Base-by-base conservation (phyloP, 352 stramenopile genomes). In the Phytopythium sindhum region DNA sequence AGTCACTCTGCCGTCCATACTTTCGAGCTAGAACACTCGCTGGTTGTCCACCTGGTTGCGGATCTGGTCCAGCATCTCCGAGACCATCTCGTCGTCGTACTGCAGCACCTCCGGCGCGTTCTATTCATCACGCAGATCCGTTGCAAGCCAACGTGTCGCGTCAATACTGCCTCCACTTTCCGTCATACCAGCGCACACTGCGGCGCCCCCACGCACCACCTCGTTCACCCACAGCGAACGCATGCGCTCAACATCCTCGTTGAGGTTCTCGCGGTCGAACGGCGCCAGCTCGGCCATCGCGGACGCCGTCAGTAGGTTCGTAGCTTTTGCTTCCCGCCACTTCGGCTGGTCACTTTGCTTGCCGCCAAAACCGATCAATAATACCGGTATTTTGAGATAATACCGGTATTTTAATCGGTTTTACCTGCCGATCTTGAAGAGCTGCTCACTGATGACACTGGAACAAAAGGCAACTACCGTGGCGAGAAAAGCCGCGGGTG, bases 1-100 rank as follows among this genome's bases (percentile, higher is more conserved):
- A 31, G 28, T 57, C 8, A 61, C 9, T 52, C 14, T 26, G 29
- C 26, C 4, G 24, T n/a, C 19, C 28, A 52, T 58, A 24, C 4
- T 4, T 45, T 0, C 47, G 12, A 26, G 14, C 19, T 33, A 8
- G 7, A 24, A 17, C 33, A 33, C 59, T n/a, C 24, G 15, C 15
- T 37, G 6, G 4, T 10, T 45, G 14, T 29, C 11, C n/a, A 89
- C 81, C 70, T 90, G 86, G 65, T 95, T 95, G 31, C 77, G 72
- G 61, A 93, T 81, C 70, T 95, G 86, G 47, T 93, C 84, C 9
- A 93, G 68, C 83, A 95, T 93, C 61, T 91, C 86, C 6, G 72
- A 67, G 48, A 95, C 79, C 66, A 93, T 89, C 28, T 93, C 84
- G 2, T 90, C 80, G 60, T 89, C 71, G 60, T 89, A 95, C 33